Evolutionary conservation across 2,329 filamentous ascomycete species (phyloP).

Genomic region (Allantophomopsis lycopodina): DNA sequence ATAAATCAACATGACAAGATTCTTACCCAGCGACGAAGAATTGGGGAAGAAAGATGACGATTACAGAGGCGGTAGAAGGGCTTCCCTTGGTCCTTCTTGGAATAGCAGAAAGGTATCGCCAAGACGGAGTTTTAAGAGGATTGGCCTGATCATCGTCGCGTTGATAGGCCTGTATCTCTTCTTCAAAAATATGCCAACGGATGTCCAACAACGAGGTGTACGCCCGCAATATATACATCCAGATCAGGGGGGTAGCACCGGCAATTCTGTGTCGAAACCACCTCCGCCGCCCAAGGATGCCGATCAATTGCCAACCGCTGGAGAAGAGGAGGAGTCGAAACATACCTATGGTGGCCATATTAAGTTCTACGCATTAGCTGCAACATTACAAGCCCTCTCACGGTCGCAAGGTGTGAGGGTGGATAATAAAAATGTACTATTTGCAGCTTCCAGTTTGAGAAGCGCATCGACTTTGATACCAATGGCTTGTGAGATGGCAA

Average conservation of each 20-base stretch:
- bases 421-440: constrained; percentile 60
- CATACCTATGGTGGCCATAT: constrained; percentile 56
- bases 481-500: constrained; percentile 76
- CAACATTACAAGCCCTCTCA: constrained; percentile 45
- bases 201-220: constrained; percentile 19
- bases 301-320: neutral
- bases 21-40: constrained; percentile 42
- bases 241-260: neutral
- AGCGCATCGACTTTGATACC: constrained; percentile 64
- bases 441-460: constrained; percentile 60
- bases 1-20: constrained; percentile 10
- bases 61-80: constrained; percentile 25
- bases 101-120: constrained; percentile 24
- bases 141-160: constrained; percentile 30
- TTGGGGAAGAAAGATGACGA: constrained; percentile 53
- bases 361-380: constrained; percentile 50
- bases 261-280: constrained; percentile 16
- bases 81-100: constrained; percentile 16
- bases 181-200: constrained; percentile 46
- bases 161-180: constrained; percentile 46
- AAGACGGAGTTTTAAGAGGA: constrained; percentile 39
- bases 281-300: constrained; percentile 15
- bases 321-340: constrained; percentile 10
- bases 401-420: constrained; percentile 34
- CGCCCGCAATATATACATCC: constrained; percentile 22